A percentile compares a stretch with the other conserved stretches of the same genome.
phyloP scores from a whole-genome alignment of 192 early-diverging fungal species.

The Backusella tarrabulga region DNA sequence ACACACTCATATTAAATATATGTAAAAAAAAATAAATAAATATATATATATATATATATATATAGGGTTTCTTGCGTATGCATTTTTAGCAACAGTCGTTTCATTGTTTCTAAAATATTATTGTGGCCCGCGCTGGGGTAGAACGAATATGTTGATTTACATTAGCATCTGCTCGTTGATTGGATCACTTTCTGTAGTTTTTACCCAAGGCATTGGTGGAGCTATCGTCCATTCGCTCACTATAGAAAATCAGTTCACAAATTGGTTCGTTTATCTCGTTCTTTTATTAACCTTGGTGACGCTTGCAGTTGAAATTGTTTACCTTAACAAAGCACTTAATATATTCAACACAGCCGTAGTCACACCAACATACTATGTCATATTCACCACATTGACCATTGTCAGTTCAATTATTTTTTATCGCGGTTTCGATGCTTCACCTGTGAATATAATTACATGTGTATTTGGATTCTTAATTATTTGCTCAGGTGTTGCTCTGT shows the following conservation, averaged over 20 bases:
- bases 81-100: slow-evolving; percentile 50
- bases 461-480: slow-evolving; percentile 86
- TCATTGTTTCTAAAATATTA: slow-evolving; percentile 72
- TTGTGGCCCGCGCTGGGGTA: slow-evolving; percentile 76
- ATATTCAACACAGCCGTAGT: slow-evolving; percentile 88
- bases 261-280: slow-evolving; percentile 82
- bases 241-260: slow-evolving; percentile 78
- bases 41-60: no score
- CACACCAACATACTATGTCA: slow-evolving; percentile 90
- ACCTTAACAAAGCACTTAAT: slow-evolving; percentile 94
- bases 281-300: slow-evolving; percentile 72
- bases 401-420: slow-evolving; percentile 83
- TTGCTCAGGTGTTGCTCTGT: slow-evolving; percentile 87
- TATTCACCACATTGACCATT: slow-evolving; percentile 91
- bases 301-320: slow-evolving; percentile 89
- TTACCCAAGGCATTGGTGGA: slow-evolving; percentile 85
- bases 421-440: slow-evolving; percentile 75
- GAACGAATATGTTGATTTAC: slow-evolving; percentile 80
- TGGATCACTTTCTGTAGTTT: slow-evolving; percentile 85
- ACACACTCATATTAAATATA: neutral
- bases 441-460: slow-evolving; percentile 74
- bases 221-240: slow-evolving; percentile 86
- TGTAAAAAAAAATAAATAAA: neutral
- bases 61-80: slow-evolving; percentile 70
- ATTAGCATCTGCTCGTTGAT: slow-evolving; percentile 90